Evolutionary conservation across 2,329 filamentous ascomycete species (phyloP).

Genomic region (Neocucurbitaria cava): DNA sequence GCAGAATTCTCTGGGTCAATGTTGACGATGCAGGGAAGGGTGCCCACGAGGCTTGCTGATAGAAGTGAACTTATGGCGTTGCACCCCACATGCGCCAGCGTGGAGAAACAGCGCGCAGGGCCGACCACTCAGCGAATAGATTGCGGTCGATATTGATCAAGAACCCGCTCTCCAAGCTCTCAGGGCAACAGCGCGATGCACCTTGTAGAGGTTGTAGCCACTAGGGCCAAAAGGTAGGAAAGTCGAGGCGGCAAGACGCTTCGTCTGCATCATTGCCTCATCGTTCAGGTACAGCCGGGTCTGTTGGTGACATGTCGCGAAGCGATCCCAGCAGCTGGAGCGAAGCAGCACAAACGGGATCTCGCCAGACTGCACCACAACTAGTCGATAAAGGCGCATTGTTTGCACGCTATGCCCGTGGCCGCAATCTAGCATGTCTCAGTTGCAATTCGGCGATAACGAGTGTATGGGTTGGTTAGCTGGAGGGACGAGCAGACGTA

Average conservation of each 20-base stretch:
- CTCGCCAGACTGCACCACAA: slow-evolving; percentile 2
- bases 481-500: slow-evolving; percentile 23
- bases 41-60: slow-evolving; percentile 5
- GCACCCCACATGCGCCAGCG: slow-evolving; percentile 12
- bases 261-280: background rate
- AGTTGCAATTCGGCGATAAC: slow-evolving; percentile 12
- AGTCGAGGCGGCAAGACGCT: background rate
- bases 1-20: slow-evolving; percentile 2
- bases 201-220: slow-evolving; percentile 2
- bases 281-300: background rate
- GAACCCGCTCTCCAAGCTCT: slow-evolving; percentile 4
- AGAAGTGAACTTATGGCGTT: slow-evolving; percentile 2
- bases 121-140: slow-evolving; percentile 2
- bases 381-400: background rate
- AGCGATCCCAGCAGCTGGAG: slow-evolving; percentile 7
- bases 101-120: slow-evolving; percentile 2
- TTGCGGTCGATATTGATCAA: slow-evolving; percentile 8
- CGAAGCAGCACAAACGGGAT: slow-evolving; percentile 2
- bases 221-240: background rate
- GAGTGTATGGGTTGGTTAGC: slow-evolving; percentile 9
- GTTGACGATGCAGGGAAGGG: slow-evolving; percentile 11
- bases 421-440: slow-evolving; percentile 28
- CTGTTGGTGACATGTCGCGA: background rate
- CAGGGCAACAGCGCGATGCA: slow-evolving; percentile 2
- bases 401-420: slow-evolving; percentile 11